Conservation (phyloP, 1,139 yeast species). For the Arxiozyma telluris region DNA sequence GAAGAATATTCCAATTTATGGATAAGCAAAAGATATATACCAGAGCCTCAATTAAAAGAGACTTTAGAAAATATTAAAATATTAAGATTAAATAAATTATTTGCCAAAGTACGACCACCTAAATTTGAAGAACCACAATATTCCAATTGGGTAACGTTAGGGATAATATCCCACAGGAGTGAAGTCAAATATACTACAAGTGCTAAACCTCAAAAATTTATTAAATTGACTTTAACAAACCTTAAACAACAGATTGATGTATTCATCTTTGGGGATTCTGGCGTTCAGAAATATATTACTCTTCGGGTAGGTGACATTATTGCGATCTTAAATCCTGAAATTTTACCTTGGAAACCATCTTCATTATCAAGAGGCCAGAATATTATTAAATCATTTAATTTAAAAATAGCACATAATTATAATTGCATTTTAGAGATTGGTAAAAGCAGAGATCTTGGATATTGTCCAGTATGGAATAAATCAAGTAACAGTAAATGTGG, state of each 20-base stretch:
- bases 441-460: slow-evolving; percentile 56
- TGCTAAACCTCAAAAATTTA: slow-evolving; percentile 41
- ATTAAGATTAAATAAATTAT: slow-evolving; percentile 46
- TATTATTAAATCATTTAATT: slow-evolving; percentile 43
- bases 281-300: slow-evolving; percentile 65
- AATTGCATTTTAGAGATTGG: slow-evolving; percentile 66
- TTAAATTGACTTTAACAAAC: slow-evolving; percentile 60
- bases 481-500: slow-evolving; percentile 46
- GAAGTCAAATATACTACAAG: slow-evolving; percentile 41
- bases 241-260: slow-evolving; percentile 51
- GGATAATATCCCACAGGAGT: slow-evolving; percentile 53
- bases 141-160: slow-evolving; percentile 68
- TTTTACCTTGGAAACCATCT: slow-evolving; percentile 37
- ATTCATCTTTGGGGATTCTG: slow-evolving; percentile 51
- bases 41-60: slow-evolving; percentile 29
- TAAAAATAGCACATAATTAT: slow-evolving; percentile 45
- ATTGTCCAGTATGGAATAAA: slow-evolving; percentile 43
- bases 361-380: slow-evolving; percentile 10
- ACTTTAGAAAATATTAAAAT: slow-evolving; percentile 42
- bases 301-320: slow-evolving; percentile 65
- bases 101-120: slow-evolving; percentile 62
- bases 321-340: slow-evolving; percentile 65
- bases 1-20: slow-evolving; percentile 33
- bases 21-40: slow-evolving; percentile 41
- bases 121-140: slow-evolving; percentile 58